Conservation (phyloP, 2,329 filamentous ascomycete species). For the Niveomyces coronatus region DNA sequence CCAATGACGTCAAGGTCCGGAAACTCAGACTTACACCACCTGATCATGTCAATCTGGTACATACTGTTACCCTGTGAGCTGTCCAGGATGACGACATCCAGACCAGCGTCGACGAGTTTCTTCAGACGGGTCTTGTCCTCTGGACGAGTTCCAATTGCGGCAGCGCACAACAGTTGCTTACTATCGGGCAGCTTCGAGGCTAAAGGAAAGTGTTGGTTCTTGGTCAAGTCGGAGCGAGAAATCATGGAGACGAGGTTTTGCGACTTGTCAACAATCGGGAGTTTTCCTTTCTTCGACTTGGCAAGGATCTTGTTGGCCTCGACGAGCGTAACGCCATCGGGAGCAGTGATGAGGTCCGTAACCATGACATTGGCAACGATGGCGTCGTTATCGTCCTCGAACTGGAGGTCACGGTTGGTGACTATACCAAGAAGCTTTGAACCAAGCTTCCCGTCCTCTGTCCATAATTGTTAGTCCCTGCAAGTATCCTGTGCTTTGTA, state of each 20-base stretch:
- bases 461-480: conserved; percentile 3
- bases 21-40: conserved; percentile 83
- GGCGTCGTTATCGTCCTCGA: conserved; percentile 65
- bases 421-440: conserved; percentile 97
- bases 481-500: too few species aligned
- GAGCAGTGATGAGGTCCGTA: conserved; percentile 83
- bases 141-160: conserved; percentile 87
- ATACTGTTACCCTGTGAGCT: conserved; percentile 97
- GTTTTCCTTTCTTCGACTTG: conserved; percentile 96
- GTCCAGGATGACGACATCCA: conserved; percentile 92
- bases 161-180: conserved; percentile 93
- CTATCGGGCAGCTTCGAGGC: conserved; percentile 94
- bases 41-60: conserved; percentile 98
- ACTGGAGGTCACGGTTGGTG: conserved; percentile 96
- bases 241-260: conserved; percentile 87
- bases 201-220: conserved; percentile 94
- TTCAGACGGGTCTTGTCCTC: conserved; percentile 82
- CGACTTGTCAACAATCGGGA: conserved; percentile 77
- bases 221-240: conserved; percentile 90
- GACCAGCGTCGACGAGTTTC: conserved; percentile 84
- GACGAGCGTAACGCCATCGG: conserved; percentile 66
- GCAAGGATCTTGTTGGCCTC: conserved; percentile 92
- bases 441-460: conserved; percentile 84
- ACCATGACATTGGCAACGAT: conserved; percentile 89
- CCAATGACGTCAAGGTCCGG: conserved; percentile 88